Conservation (phyloP, 176 grass and related monocot species). For the Dendrocalamus sinicus region DNA sequence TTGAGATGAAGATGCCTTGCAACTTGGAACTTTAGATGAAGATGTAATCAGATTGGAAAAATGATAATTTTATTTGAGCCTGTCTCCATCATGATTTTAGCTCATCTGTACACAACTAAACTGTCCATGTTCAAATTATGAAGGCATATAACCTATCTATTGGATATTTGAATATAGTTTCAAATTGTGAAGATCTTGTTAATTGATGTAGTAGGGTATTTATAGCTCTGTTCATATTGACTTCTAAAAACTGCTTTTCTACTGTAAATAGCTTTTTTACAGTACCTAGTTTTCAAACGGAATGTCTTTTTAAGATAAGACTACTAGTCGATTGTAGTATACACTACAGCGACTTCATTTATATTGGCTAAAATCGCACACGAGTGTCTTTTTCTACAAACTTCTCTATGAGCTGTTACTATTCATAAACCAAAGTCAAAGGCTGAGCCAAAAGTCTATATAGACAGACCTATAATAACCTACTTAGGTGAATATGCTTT, state of each 20-base stretch:
- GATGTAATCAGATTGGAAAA: neutral
- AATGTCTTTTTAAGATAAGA: too few species aligned
- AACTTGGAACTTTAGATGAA: neutral
- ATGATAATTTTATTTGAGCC: constrained; percentile 5
- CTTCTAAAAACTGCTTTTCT: too few species aligned
- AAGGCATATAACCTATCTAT: neutral
- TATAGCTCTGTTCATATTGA: neutral
- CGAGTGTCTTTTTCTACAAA: too few species aligned
- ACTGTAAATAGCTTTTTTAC: too few species aligned
- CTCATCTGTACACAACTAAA: constrained; percentile 14
- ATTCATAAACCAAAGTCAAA: too few species aligned
- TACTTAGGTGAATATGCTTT: neutral
- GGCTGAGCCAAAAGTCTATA: too few species aligned
- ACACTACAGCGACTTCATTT: too few species aligned
- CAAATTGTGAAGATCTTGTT: neutral
- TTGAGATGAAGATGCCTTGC: neutral
- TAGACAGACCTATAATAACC: neutral
- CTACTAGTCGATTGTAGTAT: too few species aligned
- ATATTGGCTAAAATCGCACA: too few species aligned
- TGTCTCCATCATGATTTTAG: neutral
- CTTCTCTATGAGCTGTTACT: too few species aligned
- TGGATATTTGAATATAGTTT: neutral
- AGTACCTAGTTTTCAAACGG: too few species aligned
- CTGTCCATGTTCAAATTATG: constrained; percentile 5
- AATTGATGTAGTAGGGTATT: neutral